A percentile compares a stretch with the other conserved stretches of the same genome.
Evolutionary conservation across 805 yeast genomes (phyloP).

Genomic region (Scheffersomyces lignosus): DNA sequence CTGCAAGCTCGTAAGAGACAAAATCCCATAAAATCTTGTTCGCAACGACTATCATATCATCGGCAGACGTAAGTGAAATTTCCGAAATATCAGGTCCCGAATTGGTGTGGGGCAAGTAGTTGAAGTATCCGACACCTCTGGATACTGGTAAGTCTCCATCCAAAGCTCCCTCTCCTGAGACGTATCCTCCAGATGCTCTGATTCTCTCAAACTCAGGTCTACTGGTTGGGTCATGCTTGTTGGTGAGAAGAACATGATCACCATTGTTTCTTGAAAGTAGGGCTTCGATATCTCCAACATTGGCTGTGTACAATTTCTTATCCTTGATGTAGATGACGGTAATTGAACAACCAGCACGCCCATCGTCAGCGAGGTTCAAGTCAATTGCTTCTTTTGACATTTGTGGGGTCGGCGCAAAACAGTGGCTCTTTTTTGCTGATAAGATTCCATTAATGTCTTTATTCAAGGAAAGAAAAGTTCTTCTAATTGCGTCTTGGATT

Average conservation of each 20-base stretch:
- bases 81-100: slow-evolving; percentile 81
- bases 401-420: slow-evolving; percentile 39
- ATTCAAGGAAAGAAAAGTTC: slow-evolving; percentile 77
- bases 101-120: slow-evolving; percentile 81
- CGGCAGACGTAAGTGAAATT: slow-evolving; percentile 59
- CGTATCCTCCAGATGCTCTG: slow-evolving; percentile 88
- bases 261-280: slow-evolving; percentile 80
- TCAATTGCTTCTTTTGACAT: slow-evolving; percentile 41
- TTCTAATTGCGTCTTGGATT: slow-evolving; percentile 73
- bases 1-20: slow-evolving; percentile 80
- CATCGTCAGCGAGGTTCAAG: slow-evolving; percentile 61
- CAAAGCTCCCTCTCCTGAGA: slow-evolving; percentile 77
- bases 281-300: slow-evolving; percentile 88
- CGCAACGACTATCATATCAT: slow-evolving; percentile 83
- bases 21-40: slow-evolving; percentile 84
- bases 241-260: slow-evolving; percentile 69
- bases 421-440: slow-evolving; percentile 43
- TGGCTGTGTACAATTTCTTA: slow-evolving; percentile 71
- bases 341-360: slow-evolving; percentile 79
- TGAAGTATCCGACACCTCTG: slow-evolving; percentile 89
- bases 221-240: slow-evolving; percentile 80
- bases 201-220: slow-evolving; percentile 80
- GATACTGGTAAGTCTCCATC: slow-evolving; percentile 84
- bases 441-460: slow-evolving; percentile 72
- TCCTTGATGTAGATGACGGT: slow-evolving; percentile 79